These are phyloP conservation scores for Lactarius pseudohatsudake DNA, from an alignment of 768 basidiomycete species.

Conservation along the genomic window DNA sequence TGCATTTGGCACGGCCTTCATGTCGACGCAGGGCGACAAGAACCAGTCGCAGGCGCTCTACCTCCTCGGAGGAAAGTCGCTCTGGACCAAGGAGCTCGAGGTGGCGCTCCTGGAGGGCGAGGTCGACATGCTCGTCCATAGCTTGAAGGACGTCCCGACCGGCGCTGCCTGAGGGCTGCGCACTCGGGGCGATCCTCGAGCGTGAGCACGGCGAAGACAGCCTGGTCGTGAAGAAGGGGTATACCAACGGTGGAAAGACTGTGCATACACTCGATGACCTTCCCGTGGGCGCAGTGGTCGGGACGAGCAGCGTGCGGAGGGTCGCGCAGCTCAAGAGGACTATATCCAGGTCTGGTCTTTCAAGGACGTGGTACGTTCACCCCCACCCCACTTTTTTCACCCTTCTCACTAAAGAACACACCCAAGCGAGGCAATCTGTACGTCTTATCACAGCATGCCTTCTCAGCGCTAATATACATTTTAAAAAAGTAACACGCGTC, in stretches of 20 bases:
- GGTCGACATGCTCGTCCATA: constrained; percentile 93
- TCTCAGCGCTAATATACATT: not conserved
- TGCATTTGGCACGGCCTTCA: constrained; percentile 53
- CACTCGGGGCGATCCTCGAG: constrained; percentile 80
- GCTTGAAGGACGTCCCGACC: constrained; percentile 92
- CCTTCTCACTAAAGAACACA: not conserved
- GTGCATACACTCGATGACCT: constrained; percentile 80
- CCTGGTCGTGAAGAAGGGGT: constrained; percentile 78
- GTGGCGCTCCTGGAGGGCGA: constrained; percentile 66
- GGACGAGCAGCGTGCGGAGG: constrained; percentile 90
- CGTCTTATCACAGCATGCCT: constrained; percentile 34
- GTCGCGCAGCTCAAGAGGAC: constrained; percentile 86
- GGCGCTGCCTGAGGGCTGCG: constrained; percentile 77
- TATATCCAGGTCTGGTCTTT: constrained; percentile 74
- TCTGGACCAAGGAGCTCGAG: constrained; percentile 98
- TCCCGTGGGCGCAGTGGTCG: constrained; percentile 87
- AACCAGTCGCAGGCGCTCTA: constrained; percentile 87
- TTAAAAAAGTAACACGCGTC: constrained; percentile 72
- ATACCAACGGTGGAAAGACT: constrained; percentile 30
- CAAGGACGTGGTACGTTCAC: constrained; percentile 81
- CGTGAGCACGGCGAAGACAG: constrained; percentile 89
- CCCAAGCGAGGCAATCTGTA: constrained; percentile 83
- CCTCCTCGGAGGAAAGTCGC: constrained; percentile 82
- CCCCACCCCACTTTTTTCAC: not conserved
- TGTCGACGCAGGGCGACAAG: constrained; percentile 81